Conservation (phyloP, 768 basidiomycete species). For the Boletus eberwhitei region DNA sequence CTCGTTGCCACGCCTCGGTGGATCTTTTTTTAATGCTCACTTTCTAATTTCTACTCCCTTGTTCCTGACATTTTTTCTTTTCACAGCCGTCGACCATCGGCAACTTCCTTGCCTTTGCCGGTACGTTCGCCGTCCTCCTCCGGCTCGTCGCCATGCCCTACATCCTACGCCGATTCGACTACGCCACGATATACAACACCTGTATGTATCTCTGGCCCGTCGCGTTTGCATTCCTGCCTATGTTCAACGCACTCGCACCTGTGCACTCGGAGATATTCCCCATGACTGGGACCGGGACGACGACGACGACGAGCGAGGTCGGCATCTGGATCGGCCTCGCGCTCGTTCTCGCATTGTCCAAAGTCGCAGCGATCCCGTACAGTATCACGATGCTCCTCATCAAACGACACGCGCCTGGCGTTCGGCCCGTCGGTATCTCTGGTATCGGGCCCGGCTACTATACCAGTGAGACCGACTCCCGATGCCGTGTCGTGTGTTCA, state of each 20-base stretch:
- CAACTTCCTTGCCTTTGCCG: conserved; percentile 49
- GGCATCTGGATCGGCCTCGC: conserved; percentile 49
- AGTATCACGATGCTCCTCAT: conserved; percentile 60
- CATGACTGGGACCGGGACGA: not conserved
- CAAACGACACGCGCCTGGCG: conserved; percentile 42
- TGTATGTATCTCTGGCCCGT: conserved; percentile 9
- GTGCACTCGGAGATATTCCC: not conserved
- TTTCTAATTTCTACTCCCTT: conserved; percentile 12
- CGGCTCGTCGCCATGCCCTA: conserved; percentile 49
- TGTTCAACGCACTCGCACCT: conserved; percentile 3
- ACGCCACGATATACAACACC: not conserved
- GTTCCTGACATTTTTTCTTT: not conserved
- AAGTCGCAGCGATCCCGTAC: conserved; percentile 10
- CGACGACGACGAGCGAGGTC: not conserved
- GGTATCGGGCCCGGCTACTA: no score
- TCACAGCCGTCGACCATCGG: conserved; percentile 52
- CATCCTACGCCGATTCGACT: conserved; percentile 9
- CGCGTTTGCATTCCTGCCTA: not conserved
- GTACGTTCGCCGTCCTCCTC: conserved; percentile 42
- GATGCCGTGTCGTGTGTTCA: not conserved
- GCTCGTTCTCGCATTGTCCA: conserved; percentile 37
- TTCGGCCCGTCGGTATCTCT: not conserved
- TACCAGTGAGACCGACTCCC: not conserved
- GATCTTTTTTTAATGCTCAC: not conserved
- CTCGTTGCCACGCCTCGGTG: not conserved